phyloP scores from a whole-genome alignment of 1,139 yeast species.

The Lodderomyces beijingensis region DNA sequence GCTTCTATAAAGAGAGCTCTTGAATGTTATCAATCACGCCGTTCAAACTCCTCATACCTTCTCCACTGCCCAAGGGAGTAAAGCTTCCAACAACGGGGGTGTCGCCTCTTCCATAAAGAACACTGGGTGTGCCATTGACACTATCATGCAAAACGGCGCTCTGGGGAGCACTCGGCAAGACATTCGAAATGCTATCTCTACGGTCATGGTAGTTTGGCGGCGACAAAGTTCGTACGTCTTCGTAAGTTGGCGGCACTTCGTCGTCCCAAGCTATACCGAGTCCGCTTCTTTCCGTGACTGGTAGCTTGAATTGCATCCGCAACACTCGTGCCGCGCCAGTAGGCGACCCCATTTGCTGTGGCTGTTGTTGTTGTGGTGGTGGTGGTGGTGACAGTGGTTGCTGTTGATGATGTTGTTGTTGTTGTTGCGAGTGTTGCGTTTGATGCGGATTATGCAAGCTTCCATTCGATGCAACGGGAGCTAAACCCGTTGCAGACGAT shows the following conservation, averaged over 20 bases:
- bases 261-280: slow-evolving; percentile 98
- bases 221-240: slow-evolving; percentile 71
- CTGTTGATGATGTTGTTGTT: not conserved
- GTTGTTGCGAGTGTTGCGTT: slow-evolving; percentile 4
- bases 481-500: not conserved
- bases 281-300: slow-evolving; percentile 85
- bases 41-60: slow-evolving; percentile 24
- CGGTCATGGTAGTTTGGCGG: slow-evolving; percentile 72
- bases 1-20: slow-evolving; percentile 18
- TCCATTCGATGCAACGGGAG: not conserved
- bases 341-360: slow-evolving; percentile 46
- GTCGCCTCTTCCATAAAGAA: slow-evolving; percentile 43
- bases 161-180: slow-evolving; percentile 16
- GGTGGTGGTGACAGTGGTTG: slow-evolving; percentile 1
- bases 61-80: slow-evolving; percentile 14
- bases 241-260: slow-evolving; percentile 96
- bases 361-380: slow-evolving; percentile 2
- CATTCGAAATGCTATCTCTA: slow-evolving; percentile 11
- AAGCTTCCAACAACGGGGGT: slow-evolving; percentile 29
- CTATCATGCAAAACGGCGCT: slow-evolving; percentile 14
- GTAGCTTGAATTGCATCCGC: slow-evolving; percentile 86
- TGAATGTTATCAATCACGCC: slow-evolving; percentile 31
- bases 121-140: slow-evolving; percentile 31
- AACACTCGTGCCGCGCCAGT: slow-evolving; percentile 94
- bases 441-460: slow-evolving; percentile 3